phyloP scores from a whole-genome alignment of 495 filamentous ascomycete genomes.

The Aspergillus egyptiacus region DNA sequence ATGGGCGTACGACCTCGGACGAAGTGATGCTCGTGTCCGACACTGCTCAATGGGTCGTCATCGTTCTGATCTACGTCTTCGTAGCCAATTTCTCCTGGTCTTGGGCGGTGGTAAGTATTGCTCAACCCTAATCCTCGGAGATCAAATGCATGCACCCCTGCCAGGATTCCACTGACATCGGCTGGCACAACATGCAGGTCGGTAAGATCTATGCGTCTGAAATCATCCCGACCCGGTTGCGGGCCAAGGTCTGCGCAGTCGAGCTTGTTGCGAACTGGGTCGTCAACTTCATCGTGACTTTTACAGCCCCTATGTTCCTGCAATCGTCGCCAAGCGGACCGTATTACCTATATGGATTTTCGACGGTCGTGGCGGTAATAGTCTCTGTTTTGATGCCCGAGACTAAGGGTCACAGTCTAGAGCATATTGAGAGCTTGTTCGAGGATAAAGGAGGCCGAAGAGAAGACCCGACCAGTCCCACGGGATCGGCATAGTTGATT shows the following conservation, averaged over 20 bases:
- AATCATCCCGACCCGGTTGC: conserved; percentile 12
- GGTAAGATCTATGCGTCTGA: conserved; percentile 17
- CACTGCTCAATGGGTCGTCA: conserved; percentile 15
- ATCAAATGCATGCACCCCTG: background rate
- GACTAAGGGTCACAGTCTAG: conserved; percentile 15
- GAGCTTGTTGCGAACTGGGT: conserved; percentile 16
- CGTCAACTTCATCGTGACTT: conserved; percentile 15
- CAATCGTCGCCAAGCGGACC: conserved; percentile 9
- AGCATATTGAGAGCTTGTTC: conserved; percentile 14
- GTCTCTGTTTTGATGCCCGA: conserved; percentile 16
- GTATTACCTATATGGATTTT: conserved; percentile 15
- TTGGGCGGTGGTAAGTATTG: conserved; percentile 14
- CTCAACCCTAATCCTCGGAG: too few species aligned
- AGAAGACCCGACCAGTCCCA: background rate
- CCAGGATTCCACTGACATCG: background rate
- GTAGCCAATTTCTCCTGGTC: conserved; percentile 16
- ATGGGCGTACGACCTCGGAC: conserved; percentile 3
- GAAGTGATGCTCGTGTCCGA: conserved; percentile 5
- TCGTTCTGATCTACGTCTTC: conserved; percentile 17
- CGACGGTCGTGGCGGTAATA: conserved; percentile 10
- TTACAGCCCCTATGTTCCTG: conserved; percentile 14
- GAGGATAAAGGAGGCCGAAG: conserved; percentile 4
- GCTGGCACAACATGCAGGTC: conserved; percentile 3
- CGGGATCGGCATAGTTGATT: conserved; percentile 2
- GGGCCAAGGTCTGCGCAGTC: conserved; percentile 10